These are phyloP conservation scores for Corylus heterophylla DNA, from an alignment of 306 rosid species.

Conservation along the genomic window DNA sequence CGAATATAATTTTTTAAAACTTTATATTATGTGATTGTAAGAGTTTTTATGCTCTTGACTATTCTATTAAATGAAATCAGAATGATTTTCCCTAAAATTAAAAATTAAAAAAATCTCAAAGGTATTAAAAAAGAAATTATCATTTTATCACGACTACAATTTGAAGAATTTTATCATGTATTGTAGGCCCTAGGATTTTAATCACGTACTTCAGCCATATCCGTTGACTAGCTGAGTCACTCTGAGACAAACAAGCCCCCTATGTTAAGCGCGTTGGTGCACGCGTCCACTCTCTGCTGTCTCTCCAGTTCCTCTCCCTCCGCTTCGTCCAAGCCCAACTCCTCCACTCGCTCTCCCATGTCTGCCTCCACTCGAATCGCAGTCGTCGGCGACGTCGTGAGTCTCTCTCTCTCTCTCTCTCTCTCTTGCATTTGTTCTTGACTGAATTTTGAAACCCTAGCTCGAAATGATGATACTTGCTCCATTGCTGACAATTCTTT, in stretches of 20 bases:
- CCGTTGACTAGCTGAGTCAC: no score
- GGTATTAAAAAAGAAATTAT: no score
- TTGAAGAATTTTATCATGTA: no score
- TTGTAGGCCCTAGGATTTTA: background rate
- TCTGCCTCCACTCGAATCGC: constrained; percentile 69
- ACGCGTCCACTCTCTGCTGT: constrained; percentile 43
- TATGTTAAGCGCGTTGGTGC: constrained; percentile 51
- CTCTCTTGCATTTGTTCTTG: background rate
- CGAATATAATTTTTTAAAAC: no score
- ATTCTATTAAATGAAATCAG: no score
- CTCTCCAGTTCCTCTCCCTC: constrained; percentile 20
- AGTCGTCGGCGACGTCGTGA: constrained; percentile 81
- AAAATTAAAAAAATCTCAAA: no score
- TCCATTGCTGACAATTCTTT: background rate
- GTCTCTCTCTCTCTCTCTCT: constrained; percentile 27
- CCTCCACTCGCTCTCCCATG: constrained; percentile 48
- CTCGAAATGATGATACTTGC: background rate
- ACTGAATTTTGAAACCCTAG: background rate
- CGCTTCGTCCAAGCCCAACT: constrained; percentile 13
- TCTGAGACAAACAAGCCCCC: background rate
- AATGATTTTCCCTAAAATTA: no score
- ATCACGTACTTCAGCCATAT: background rate
- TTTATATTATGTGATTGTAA: no score
- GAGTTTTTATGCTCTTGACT: no score
- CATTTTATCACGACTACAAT: no score